Base-by-base conservation (phyloP, 192 early-diverging fungal genomes). In the Glomus cerebriforme region DNA sequence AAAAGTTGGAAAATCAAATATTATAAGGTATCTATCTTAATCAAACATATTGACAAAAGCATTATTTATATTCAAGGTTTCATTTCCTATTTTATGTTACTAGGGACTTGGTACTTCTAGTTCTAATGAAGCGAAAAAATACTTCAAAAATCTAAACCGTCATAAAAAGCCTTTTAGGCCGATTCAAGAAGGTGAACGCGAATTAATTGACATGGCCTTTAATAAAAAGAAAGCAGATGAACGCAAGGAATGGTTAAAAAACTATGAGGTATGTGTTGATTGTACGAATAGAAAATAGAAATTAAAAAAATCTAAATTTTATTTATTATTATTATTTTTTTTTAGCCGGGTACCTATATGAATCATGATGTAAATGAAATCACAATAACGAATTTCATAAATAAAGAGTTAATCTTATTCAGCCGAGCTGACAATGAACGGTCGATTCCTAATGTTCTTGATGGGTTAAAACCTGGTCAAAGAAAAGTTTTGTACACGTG, bases 381-480 rank as follows among this genome's bases (percentile, higher is more conserved):
- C 71, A 82, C 88, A 7, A 94, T 99, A 37, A 75, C 85, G 10
- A 93, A 99, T 79, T 99, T 99, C 82, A 94, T 99, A 83, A 98
- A 99, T 83, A 91, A 91, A 79, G 98, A 99, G 82, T 84, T 99
- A 32, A 95, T 98, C 71, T 85, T 97, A 13, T 99, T 97, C 83
- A 95, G 94, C 32, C 94, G 96, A 82, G 95, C 95, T 0, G 98
- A 99, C 80, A 98, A 98, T 78, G 86, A 90, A 29, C 93, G 97
- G n/a, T 98, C 98, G 0, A 99, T 99, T 75, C 98, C 98, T 6
- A 96, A 92, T 9, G 85, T 93, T 24, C 92, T 99, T 7, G 98
- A 99, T 83, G 98, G 98, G 0, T 87, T 99, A 9, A 99, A 99
- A 85, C 98, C 97, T 22, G 96, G 95, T 8, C 98, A 99, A 84